Evolutionary conservation across 2,329 filamentous ascomycete species (phyloP).

Genomic region (Diaporthe sp.): DNA sequence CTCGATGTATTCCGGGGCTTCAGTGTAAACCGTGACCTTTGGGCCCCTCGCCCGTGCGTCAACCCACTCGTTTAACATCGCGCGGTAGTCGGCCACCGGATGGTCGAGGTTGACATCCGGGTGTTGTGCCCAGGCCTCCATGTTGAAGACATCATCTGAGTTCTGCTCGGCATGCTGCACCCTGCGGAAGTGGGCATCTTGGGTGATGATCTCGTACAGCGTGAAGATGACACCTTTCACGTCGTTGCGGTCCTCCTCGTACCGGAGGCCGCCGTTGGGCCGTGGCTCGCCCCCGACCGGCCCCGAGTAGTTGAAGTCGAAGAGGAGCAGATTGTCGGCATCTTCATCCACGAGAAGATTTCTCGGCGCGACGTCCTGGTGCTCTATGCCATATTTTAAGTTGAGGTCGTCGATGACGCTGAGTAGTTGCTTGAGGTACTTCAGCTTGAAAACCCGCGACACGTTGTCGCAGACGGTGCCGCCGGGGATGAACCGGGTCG

Average conservation of each 20-base stretch:
- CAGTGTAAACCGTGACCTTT: neutral
- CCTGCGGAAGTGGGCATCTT: constrained; percentile 45
- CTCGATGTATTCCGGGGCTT: neutral
- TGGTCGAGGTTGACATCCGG: constrained; percentile 52
- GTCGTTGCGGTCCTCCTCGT: constrained; percentile 48
- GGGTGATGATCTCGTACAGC: constrained; percentile 54
- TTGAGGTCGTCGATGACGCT: constrained; percentile 54
- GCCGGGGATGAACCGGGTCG: constrained; percentile 50
- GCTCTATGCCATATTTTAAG: constrained; percentile 51
- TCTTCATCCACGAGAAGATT: constrained; percentile 53
- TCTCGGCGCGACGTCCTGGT: constrained; percentile 54
- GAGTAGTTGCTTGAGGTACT: constrained; percentile 54
- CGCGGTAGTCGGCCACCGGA: constrained; percentile 48
- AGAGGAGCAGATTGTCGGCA: constrained; percentile 51
- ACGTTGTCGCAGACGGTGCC: constrained; percentile 50
- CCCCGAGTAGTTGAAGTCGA: constrained; percentile 53
- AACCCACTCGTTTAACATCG: constrained; percentile 48
- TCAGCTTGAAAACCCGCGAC: constrained; percentile 51
- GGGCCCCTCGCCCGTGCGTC: constrained; percentile 34
- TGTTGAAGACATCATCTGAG: constrained; percentile 35
- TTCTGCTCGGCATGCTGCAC: constrained; percentile 48
- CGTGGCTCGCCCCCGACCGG: constrained; percentile 43
- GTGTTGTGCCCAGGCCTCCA: constrained; percentile 50
- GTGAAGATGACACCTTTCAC: constrained; percentile 53
- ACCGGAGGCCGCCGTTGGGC: constrained; percentile 23